Evolutionary conservation across 768 basidiomycete species (phyloP), one percentile per base, ranked within the genome.

Genomic region (Fomitopsis serialis): DNA sequence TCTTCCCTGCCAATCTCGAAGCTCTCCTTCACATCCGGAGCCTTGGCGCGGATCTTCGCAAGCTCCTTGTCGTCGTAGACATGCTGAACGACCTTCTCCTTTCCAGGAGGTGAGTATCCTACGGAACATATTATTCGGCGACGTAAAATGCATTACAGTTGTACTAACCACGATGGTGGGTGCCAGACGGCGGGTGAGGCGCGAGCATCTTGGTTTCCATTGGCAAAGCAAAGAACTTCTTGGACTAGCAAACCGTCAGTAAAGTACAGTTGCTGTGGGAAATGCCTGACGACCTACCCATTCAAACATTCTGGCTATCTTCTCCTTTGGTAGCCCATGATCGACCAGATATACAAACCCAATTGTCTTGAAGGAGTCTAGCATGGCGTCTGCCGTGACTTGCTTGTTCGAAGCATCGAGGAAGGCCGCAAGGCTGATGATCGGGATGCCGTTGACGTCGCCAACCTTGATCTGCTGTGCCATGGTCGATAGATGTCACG

Each of bases 1-100:
- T 72, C 67, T 44, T 81, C 80, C 24, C 74, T 68, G 1, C 79
- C 80, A n/a, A 71, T 70, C 54, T 82, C 80, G 51, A 80, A 81
- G 53, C 74, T 79, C 61, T 81, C 81, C 58, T 79, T 80, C 44
- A 76, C 66, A 36, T 69, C 70, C 3, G 72, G 73, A 21, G 69
- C 64, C 29, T 68, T 63, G 21, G 58, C 61, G 21, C 68, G 67
- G 34, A 63, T 62, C 36, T 57, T 55, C 23, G 63, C 57, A 23
- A 71, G 54, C 36, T 69, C 70, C 6, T 60, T 47, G 1, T 56
- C 46, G 53, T 74, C 71, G 50, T 72, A 71, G 8, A 72, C 51
- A 37, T 66, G 62, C 23, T 66, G 65, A 2, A 54, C 23, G 6
- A 72, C 62, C 48, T 70, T 70, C 54, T 72, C 69, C 11, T 56